Evolutionary conservation across 179 eudicot species (phyloP).

Genomic region (Silene noctiflora): DNA sequence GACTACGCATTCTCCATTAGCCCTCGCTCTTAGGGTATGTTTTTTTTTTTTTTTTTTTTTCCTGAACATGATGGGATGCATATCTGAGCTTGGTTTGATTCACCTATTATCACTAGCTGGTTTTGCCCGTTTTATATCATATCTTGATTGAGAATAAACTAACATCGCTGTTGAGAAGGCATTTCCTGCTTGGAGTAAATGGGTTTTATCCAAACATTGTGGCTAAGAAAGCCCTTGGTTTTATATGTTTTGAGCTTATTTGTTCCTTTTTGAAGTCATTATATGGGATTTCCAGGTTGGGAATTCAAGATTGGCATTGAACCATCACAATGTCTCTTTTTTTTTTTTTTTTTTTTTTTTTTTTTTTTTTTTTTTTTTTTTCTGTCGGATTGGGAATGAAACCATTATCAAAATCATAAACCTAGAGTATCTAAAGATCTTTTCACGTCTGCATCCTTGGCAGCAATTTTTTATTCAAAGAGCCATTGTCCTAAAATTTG

Average conservation of each 20-base stretch:
- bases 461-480: neutral
- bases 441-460: neutral
- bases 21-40: conserved; percentile 75
- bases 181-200: neutral
- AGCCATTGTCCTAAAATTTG: neutral
- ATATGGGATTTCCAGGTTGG: neutral
- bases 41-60: conserved; percentile 14
- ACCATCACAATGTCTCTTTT: too few relatives aligned
- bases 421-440: neutral
- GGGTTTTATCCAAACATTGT: neutral
- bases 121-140: neutral
- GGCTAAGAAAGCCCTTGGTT: neutral
- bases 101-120: neutral
- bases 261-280: neutral
- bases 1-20: conserved; percentile 70
- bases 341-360: too few relatives aligned
- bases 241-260: neutral
- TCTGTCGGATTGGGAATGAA: neutral
- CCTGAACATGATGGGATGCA: neutral
- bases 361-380: neutral
- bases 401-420: neutral
- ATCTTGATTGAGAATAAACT: neutral
- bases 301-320: neutral
- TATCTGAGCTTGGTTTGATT: neutral
- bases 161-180: neutral